Conservation (phyloP, 1,139 yeast species). For the Sugiyamaella sp. region DNA sequence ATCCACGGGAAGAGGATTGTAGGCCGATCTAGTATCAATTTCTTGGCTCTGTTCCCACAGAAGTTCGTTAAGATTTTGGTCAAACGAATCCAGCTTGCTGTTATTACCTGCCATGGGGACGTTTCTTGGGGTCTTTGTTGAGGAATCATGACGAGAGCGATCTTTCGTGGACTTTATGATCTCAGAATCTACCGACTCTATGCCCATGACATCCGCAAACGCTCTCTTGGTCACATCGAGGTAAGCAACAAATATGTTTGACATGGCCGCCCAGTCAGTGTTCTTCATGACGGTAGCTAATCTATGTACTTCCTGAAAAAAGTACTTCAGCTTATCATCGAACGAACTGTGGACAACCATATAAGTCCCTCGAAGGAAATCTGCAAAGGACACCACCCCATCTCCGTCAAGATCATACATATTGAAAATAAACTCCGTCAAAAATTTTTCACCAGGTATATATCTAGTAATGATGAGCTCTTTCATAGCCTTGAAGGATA, state of each 20-base stretch:
- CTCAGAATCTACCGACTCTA: conserved; percentile 13
- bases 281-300: background rate
- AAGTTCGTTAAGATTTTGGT: conserved; percentile 11
- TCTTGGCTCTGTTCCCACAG: conserved; percentile 30
- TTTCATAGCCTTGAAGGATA: conserved; percentile 9
- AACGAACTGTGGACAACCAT: conserved; percentile 15
- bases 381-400: conserved; percentile 31
- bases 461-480: conserved; percentile 16
- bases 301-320: background rate
- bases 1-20: conserved; percentile 16
- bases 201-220: conserved; percentile 31
- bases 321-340: conserved; percentile 9
- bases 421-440: conserved; percentile 25
- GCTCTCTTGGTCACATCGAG: conserved; percentile 29
- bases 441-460: background rate
- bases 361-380: conserved; percentile 28
- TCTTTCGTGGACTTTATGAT: background rate
- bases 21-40: conserved; percentile 24
- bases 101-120: background rate
- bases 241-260: conserved; percentile 28
- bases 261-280: conserved; percentile 14
- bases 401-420: conserved; percentile 33
- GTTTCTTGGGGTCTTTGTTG: background rate
- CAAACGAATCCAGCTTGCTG: background rate
- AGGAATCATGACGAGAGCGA: background rate